These are phyloP conservation scores for Corylus avellana DNA, from an alignment of 306 rosid genomes.

Conservation along the genomic window DNA sequence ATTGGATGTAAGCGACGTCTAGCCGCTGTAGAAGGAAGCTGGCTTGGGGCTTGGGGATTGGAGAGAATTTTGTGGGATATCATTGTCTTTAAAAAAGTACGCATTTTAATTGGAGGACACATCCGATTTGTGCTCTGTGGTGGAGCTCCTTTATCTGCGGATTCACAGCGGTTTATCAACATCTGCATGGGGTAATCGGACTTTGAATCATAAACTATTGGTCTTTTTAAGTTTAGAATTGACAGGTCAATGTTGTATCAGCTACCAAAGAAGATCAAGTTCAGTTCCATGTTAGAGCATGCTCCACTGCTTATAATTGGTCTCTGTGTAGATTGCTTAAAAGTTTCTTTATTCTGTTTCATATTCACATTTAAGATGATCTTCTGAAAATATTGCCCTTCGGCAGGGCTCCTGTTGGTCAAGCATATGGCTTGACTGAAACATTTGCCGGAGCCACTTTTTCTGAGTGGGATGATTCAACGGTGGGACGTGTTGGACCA, in stretches of 20 bases:
- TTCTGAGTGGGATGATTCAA: slow-evolving; percentile 77
- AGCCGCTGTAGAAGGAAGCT: slow-evolving; percentile 84
- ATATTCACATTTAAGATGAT: slow-evolving; percentile 12
- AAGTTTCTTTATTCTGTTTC: background rate
- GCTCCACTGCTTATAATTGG: background rate
- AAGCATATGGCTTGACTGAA: slow-evolving; percentile 96
- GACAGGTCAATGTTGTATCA: background rate
- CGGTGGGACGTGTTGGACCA: slow-evolving; percentile 97
- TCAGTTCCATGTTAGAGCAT: background rate
- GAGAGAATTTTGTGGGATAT: slow-evolving; percentile 75
- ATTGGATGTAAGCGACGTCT: slow-evolving; percentile 64
- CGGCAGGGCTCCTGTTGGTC: slow-evolving; percentile 86
- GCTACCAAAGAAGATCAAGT: background rate
- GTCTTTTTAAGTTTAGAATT: background rate
- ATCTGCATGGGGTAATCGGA: slow-evolving; percentile 83
- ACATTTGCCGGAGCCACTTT: slow-evolving; percentile 97
- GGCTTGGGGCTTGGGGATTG: slow-evolving; percentile 97
- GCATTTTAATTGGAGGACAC: slow-evolving; percentile 67
- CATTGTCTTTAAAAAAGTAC: slow-evolving; percentile 60
- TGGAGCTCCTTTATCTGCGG: slow-evolving; percentile 90
- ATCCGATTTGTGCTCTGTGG: slow-evolving; percentile 80
- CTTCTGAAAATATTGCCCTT: slow-evolving; percentile 23
- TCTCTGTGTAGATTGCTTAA: background rate
- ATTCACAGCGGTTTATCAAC: slow-evolving; percentile 81
- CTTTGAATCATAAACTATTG: background rate